Evolutionary conservation across 768 basidiomycete species (phyloP).

Genomic region (Xerocomellus dryophilus): DNA sequence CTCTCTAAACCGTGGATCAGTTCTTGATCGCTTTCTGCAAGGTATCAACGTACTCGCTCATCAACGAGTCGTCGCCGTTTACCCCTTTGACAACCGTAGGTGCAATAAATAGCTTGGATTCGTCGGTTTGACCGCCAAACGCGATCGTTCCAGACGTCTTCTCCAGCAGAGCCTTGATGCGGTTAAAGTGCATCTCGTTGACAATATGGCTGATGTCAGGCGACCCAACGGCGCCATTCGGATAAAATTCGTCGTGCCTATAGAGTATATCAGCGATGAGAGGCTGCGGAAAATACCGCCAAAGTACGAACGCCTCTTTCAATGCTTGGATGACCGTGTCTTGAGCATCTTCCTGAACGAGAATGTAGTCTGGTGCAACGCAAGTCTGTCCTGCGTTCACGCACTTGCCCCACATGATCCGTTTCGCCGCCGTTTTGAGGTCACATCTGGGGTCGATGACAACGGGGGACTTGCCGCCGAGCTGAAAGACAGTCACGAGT

Average conservation of each 20-base stretch:
- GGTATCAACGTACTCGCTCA: constrained; percentile 59
- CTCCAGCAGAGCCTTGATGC: constrained; percentile 62
- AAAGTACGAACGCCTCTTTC: constrained; percentile 38
- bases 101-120: constrained; percentile 57
- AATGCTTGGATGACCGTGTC: constrained; percentile 40
- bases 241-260: constrained; percentile 36
- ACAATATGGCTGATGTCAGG: constrained; percentile 53
- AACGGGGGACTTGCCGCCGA: constrained; percentile 73
- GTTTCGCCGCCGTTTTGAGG: constrained; percentile 58
- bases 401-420: constrained; percentile 82
- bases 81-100: constrained; percentile 73
- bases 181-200: constrained; percentile 49
- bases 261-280: neutral
- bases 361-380: constrained; percentile 55
- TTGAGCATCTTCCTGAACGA: constrained; percentile 43
- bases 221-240: constrained; percentile 41
- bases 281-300: neutral
- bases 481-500: constrained; percentile 32
- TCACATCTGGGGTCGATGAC: constrained; percentile 70
- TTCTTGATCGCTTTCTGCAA: neutral
- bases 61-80: constrained; percentile 59
- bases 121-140: constrained; percentile 61
- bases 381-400: constrained; percentile 80
- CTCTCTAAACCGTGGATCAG: constrained; percentile 46
- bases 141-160: constrained; percentile 63